Percentiles rank a stretch among this genome's conserved stretches.
These are phyloP conservation scores for Polygonum aviculare DNA, from an alignment of 148 eudicot species.

Conservation along the genomic window DNA sequence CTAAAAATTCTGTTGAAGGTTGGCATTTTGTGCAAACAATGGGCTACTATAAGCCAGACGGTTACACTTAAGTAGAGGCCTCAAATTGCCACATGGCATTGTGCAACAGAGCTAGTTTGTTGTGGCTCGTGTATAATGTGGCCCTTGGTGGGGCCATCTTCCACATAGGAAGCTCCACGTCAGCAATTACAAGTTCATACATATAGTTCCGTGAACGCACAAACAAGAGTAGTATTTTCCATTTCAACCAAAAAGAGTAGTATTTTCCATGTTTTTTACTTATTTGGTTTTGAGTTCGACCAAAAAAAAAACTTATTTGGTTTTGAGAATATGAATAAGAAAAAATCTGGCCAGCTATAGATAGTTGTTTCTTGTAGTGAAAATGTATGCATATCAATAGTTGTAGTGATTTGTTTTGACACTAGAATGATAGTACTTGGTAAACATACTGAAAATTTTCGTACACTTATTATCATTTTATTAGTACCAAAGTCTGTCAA, in stretches of 20 bases:
- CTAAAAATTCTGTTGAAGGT: background rate
- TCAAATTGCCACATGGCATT: background rate
- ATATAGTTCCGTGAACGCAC: background rate
- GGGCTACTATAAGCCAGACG: background rate
- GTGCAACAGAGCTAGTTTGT: background rate
- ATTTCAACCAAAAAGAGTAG: background rate
- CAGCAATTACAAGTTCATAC: background rate
- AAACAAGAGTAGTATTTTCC: background rate
- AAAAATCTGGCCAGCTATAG: background rate
- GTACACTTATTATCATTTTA: too few relatives aligned
- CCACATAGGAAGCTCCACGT: background rate
- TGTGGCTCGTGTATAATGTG: background rate
- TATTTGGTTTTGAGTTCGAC: too few relatives aligned
- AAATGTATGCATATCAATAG: background rate
- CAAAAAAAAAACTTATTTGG: background rate
- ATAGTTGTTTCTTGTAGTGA: background rate
- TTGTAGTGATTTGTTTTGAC: background rate
- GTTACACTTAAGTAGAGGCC: background rate
- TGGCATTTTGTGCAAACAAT: slow-evolving; percentile 5
- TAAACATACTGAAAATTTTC: background rate
- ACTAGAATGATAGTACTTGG: background rate
- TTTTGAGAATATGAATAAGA: background rate
- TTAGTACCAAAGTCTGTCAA: too few relatives aligned
- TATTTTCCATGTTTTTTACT: background rate
- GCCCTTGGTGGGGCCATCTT: background rate